These are phyloP conservation scores for Capronia coronata DNA, from an alignment of 2,329 filamentous ascomycete species.

Conservation along the genomic window DNA sequence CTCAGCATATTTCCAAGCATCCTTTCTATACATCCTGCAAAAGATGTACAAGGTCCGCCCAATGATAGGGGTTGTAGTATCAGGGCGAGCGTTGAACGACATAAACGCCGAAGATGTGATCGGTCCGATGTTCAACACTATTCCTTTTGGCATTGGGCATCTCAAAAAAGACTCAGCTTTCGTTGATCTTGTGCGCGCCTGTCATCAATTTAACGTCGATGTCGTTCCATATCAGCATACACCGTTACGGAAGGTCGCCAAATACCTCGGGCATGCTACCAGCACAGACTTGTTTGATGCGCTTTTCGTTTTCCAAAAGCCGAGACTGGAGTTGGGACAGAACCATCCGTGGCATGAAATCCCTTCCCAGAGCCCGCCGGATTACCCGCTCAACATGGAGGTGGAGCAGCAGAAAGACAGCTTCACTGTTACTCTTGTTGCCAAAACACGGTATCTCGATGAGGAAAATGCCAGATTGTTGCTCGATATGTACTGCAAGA, in stretches of 20 bases:
- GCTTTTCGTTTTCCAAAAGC: constrained; percentile 72
- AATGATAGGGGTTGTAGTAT: constrained; percentile 68
- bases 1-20: constrained; percentile 70
- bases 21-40: constrained; percentile 62
- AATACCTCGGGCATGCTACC: constrained; percentile 59
- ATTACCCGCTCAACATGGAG: constrained; percentile 75
- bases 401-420: constrained; percentile 48
- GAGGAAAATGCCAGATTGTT: constrained; percentile 35
- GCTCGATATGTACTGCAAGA: constrained; percentile 37
- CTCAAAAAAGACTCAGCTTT: constrained; percentile 48
- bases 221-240: constrained; percentile 70
- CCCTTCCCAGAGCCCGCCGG: constrained; percentile 47
- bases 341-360: constrained; percentile 50
- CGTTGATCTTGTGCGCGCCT: constrained; percentile 53
- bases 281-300: constrained; percentile 65
- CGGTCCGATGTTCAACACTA: constrained; percentile 83
- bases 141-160: constrained; percentile 58
- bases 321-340: constrained; percentile 30
- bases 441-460: constrained; percentile 45
- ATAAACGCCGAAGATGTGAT: constrained; percentile 60
- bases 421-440: constrained; percentile 55
- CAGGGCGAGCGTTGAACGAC: constrained; percentile 67
- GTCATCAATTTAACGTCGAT: constrained; percentile 64
- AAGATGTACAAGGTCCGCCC: constrained; percentile 43
- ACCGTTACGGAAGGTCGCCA: constrained; percentile 69